These are phyloP conservation scores for Globisporangium nagaii DNA, from an alignment of 352 stramenopile genomes.

Conservation along the genomic window DNA sequence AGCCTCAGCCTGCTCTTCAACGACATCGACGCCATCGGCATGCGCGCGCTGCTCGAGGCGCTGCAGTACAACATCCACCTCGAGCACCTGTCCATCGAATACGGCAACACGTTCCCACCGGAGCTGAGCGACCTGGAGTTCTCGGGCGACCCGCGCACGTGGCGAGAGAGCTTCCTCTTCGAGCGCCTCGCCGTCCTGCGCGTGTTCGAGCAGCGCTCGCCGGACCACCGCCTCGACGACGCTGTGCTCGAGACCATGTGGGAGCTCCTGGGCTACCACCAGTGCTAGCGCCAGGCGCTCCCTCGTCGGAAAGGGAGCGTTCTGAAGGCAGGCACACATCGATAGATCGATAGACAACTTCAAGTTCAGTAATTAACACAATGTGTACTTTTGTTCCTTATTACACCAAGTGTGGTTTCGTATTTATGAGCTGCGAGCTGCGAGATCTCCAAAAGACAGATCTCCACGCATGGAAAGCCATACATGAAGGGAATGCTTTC, in stretches of 20 bases:
- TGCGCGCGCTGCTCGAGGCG: conserved; percentile 37
- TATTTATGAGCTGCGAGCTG: too few relatives aligned
- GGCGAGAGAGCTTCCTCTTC: conserved; percentile 42
- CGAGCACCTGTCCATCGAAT: conserved; percentile 45
- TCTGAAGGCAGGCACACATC: too few relatives aligned
- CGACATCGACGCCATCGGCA: conserved; percentile 46
- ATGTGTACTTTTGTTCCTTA: too few relatives aligned
- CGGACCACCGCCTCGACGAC: conserved; percentile 30
- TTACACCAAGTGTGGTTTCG: too few relatives aligned
- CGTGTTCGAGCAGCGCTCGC: conserved; percentile 42
- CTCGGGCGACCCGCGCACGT: conserved; percentile 33
- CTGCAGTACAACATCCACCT: conserved; percentile 49
- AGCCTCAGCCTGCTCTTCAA: conserved; percentile 50
- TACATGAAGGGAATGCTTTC: too few relatives aligned
- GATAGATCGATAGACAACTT: too few relatives aligned
- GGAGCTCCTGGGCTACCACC: conserved; percentile 49
- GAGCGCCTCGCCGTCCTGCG: conserved; percentile 38
- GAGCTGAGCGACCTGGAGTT: conserved; percentile 48
- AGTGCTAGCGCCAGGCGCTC: not conserved
- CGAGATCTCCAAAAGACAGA: too few relatives aligned
- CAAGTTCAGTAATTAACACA: too few relatives aligned
- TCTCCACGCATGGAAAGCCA: too few relatives aligned
- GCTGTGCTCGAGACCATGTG: conserved; percentile 44
- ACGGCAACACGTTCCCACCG: conserved; percentile 47
- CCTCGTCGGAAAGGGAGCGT: conserved; percentile 3